A percentile compares a stretch with the other conserved stretches of the same genome.
Evolutionary conservation across 495 filamentous ascomycete species (phyloP).

Genomic region (Lasiosphaeria miniovina): DNA sequence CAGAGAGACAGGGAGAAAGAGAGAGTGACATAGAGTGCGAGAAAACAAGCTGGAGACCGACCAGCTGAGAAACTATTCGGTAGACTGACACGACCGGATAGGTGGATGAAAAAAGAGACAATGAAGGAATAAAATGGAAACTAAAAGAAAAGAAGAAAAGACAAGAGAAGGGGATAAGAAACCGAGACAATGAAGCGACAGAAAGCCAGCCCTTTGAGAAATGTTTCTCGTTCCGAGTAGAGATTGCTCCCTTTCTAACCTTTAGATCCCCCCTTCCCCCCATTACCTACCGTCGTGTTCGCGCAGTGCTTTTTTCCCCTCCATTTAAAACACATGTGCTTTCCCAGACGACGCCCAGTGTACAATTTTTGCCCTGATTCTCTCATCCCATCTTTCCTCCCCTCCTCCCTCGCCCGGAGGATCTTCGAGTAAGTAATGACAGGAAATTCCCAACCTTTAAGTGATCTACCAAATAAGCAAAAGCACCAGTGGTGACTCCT

Average conservation of each 20-base stretch:
- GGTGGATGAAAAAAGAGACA: background rate
- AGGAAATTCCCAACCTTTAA: slow-evolving; percentile 3
- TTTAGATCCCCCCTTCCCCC: slow-evolving; percentile 7
- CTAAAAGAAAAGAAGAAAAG: background rate
- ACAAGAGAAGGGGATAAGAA: background rate
- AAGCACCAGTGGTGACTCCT: slow-evolving; percentile 4
- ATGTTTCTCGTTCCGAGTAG: slow-evolving; percentile 9
- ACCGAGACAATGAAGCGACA: slow-evolving; percentile 1
- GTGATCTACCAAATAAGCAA: slow-evolving; percentile 1
- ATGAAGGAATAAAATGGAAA: background rate
- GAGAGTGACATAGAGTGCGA: no score
- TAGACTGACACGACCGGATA: no score
- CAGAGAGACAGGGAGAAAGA: background rate
- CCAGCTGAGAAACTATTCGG: no score
- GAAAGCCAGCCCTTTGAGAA: background rate
- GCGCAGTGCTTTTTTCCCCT: background rate
- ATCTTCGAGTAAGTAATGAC: background rate
- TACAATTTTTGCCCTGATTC: background rate
- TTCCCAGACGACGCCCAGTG: background rate
- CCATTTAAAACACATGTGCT: no score
- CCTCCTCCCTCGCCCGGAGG: no score
- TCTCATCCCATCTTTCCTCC: background rate
- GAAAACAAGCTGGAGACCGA: no score
- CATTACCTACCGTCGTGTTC: background rate
- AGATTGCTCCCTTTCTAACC: slow-evolving; percentile 30